phyloP scores from a whole-genome alignment of 805 yeast species.

The Wilhelminamyces savonicus region DNA sequence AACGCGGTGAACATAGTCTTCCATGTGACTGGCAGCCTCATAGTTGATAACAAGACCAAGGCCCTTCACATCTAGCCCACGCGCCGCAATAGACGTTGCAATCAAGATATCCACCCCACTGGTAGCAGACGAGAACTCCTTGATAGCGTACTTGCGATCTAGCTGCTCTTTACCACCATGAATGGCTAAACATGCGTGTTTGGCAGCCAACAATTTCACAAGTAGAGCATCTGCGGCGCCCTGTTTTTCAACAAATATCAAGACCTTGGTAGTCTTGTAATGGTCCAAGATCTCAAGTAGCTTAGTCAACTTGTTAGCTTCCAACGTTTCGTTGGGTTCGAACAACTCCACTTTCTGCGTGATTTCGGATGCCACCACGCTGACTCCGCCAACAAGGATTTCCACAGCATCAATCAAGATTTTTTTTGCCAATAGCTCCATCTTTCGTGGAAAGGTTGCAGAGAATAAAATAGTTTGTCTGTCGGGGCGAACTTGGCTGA shows the following conservation, averaged over 20 bases:
- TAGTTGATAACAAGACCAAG: constrained; percentile 70
- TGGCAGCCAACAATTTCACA: constrained; percentile 43
- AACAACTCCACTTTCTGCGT: constrained; percentile 65
- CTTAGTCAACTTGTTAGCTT: constrained; percentile 42
- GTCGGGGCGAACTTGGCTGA: constrained; percentile 74
- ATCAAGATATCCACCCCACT: constrained; percentile 62
- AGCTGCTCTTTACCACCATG: constrained; percentile 92
- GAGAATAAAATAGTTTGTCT: constrained; percentile 86
- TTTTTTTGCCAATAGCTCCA: constrained; percentile 69
- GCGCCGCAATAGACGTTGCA: constrained; percentile 91
- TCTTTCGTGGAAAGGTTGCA: constrained; percentile 83
- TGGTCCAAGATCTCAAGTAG: constrained; percentile 52
- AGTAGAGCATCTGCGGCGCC: constrained; percentile 73
- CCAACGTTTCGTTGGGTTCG: constrained; percentile 7
- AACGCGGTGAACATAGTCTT: constrained; percentile 84
- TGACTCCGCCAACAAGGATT: constrained; percentile 72
- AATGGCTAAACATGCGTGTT: constrained; percentile 58
- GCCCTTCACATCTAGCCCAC: constrained; percentile 91
- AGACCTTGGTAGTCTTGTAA: constrained; percentile 41
- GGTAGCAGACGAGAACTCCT: constrained; percentile 50
- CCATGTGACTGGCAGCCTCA: constrained; percentile 58
- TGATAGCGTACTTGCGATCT: constrained; percentile 71
- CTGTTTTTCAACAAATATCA: constrained; percentile 86
- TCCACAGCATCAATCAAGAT: constrained; percentile 62
- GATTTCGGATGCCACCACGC: constrained; percentile 77